Percentiles rank a stretch among this genome's conserved stretches.
Evolutionary conservation across 176 grass and related monocot genomes (phyloP).

Genomic region (Themeda triandra): DNA sequence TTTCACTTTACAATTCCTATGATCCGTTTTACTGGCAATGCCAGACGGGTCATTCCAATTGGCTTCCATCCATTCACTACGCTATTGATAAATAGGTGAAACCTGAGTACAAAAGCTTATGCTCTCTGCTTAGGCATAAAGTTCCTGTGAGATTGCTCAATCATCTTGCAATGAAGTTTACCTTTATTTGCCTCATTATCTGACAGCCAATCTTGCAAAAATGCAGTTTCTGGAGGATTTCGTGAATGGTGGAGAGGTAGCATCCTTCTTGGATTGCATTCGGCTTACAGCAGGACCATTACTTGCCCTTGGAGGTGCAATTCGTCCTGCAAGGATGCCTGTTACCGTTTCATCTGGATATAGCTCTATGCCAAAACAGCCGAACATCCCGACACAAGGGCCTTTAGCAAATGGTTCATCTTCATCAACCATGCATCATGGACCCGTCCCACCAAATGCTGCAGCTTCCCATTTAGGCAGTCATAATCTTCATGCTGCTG

Average conservation of each 20-base stretch:
- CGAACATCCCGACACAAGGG: slow-evolving; percentile 40
- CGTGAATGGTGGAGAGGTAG: slow-evolving; percentile 96
- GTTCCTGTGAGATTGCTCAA: slow-evolving; percentile 9
- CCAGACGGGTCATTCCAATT: slow-evolving; percentile 15
- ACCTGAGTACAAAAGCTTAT: background rate
- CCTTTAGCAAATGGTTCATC: slow-evolving; percentile 57
- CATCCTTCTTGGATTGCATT: slow-evolving; percentile 98
- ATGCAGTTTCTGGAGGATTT: slow-evolving; percentile 99
- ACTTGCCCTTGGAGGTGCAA: slow-evolving; percentile 97
- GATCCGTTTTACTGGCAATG: slow-evolving; percentile 6
- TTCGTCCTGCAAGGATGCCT: slow-evolving; percentile 94
- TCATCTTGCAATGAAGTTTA: slow-evolving; percentile 7
- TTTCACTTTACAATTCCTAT: background rate
- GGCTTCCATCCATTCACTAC: background rate
- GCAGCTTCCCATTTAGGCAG: slow-evolving; percentile 54
- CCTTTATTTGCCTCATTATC: slow-evolving; percentile 2
- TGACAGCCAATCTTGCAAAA: slow-evolving; percentile 19
- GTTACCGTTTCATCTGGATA: slow-evolving; percentile 72
- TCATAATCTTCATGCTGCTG: slow-evolving; percentile 70
- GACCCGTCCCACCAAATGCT: slow-evolving; percentile 38
- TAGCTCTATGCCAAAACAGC: slow-evolving; percentile 60
- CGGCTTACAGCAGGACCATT: slow-evolving; percentile 91
- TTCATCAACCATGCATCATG: slow-evolving; percentile 51
- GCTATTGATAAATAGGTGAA: slow-evolving; percentile 12
- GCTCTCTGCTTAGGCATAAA: background rate